Percentiles rank a stretch among this genome's conserved stretches.
These are phyloP conservation scores for Plasmodium vivax DNA, from an alignment of 169 alveolate genomes.

Conservation along the genomic window DNA sequence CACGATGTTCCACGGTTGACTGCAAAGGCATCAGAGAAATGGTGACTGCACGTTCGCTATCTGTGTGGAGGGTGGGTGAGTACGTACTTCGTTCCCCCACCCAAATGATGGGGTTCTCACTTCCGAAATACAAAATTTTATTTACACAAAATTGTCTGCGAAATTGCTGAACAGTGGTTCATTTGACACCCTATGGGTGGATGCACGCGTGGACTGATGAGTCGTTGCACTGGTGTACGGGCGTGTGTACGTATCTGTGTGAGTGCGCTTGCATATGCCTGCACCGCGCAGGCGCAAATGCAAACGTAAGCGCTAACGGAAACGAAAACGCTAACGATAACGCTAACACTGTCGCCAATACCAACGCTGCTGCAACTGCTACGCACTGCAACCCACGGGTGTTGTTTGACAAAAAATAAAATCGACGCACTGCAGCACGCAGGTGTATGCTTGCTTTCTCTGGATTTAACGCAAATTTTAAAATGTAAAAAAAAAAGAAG, in stretches of 20 bases:
- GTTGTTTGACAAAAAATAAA: slow-evolving; percentile 44
- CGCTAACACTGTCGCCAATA: neutral
- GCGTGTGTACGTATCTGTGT: too few species aligned
- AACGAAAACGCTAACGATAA: neutral
- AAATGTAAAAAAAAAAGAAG: neutral
- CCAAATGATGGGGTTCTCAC: neutral
- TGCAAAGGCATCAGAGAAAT: neutral
- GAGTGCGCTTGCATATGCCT: neutral
- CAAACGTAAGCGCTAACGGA: neutral
- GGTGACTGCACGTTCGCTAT: neutral
- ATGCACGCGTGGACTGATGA: neutral
- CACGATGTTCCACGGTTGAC: neutral
- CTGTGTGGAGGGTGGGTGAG: neutral
- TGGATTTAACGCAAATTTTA: neutral
- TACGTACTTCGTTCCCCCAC: neutral
- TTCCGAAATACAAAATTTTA: slow-evolving; percentile 1
- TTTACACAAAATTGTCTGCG: neutral
- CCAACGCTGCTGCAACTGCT: neutral
- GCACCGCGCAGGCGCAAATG: neutral
- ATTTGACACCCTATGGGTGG: neutral
- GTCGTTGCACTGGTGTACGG: neutral
- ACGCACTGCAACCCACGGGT: neutral
- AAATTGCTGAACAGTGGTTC: neutral
- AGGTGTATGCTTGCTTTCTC: slow-evolving; percentile 2
- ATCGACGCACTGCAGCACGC: neutral